Conservation (phyloP, 1,284 basidiomycete genomes). For the Sporisorium graminicola region DNA sequence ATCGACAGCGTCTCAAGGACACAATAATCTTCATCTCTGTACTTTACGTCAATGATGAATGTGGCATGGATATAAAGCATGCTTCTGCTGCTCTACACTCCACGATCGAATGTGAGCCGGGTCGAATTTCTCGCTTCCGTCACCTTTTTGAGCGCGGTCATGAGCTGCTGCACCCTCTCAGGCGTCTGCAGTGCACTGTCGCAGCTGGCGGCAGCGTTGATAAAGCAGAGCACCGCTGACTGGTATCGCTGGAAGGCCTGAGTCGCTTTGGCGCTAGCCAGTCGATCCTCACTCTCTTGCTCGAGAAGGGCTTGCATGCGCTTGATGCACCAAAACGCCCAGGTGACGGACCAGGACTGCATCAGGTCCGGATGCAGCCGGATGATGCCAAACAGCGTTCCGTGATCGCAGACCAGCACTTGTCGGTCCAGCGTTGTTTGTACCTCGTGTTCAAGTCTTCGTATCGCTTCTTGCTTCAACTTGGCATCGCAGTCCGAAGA, state of each 20-base stretch:
- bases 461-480: slow-evolving; percentile 1
- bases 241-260: slow-evolving; percentile 34
- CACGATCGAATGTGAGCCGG: slow-evolving; percentile 10
- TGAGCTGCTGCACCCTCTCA: slow-evolving; percentile 25
- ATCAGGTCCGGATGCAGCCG: slow-evolving; percentile 40
- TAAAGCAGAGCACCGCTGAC: slow-evolving; percentile 34
- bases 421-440: slow-evolving; percentile 28
- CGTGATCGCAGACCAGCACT: slow-evolving; percentile 41
- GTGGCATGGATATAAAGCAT: neutral
- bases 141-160: slow-evolving; percentile 17
- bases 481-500: neutral
- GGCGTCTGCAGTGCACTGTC: slow-evolving; percentile 28
- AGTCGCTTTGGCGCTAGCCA: slow-evolving; percentile 35
- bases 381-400: slow-evolving; percentile 37
- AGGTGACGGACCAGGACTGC: slow-evolving; percentile 42
- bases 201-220: slow-evolving; percentile 35
- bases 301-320: slow-evolving; percentile 23
- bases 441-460: slow-evolving; percentile 20
- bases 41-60: no score
- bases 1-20: neutral
- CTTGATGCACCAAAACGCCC: slow-evolving; percentile 30
- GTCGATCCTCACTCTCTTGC: slow-evolving; percentile 12
- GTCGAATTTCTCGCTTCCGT: slow-evolving; percentile 24
- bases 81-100: neutral
- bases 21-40: no score